These are phyloP conservation scores for Fusarium caatingaense DNA, from an alignment of 2,329 filamentous ascomycete genomes.

Conservation along the genomic window DNA sequence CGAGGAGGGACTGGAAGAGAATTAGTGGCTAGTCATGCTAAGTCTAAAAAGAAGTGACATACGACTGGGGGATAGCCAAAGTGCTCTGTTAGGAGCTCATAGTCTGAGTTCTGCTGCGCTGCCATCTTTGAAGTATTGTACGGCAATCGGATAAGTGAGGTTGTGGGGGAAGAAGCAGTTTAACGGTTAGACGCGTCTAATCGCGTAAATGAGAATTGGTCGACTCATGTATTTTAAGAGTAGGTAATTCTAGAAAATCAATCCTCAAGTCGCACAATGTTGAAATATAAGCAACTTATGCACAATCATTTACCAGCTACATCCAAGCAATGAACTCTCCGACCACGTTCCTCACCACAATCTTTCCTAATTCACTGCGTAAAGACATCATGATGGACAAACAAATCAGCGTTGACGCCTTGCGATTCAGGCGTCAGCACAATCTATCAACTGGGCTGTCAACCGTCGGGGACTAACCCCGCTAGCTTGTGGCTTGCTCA, in stretches of 20 bases:
- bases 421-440: slow-evolving; percentile 15
- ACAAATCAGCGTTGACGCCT: slow-evolving; percentile 8
- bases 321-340: not conserved
- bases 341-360: not conserved
- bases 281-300: not conserved
- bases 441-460: slow-evolving; percentile 7
- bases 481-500: slow-evolving; percentile 31
- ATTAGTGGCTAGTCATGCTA: not conserved
- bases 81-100: slow-evolving; percentile 89
- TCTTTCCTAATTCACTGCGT: not conserved
- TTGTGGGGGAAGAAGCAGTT: slow-evolving; percentile 2
- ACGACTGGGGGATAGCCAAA: slow-evolving; percentile 94
- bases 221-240: slow-evolving; percentile 6
- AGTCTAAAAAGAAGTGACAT: slow-evolving; percentile 51
- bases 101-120: slow-evolving; percentile 59
- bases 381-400: slow-evolving; percentile 1
- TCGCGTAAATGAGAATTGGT: slow-evolving; percentile 21
- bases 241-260: not conserved
- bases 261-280: not conserved
- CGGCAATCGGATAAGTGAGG: not conserved
- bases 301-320: not conserved
- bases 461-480: slow-evolving; percentile 19
- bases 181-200: slow-evolving; percentile 32
- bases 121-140: slow-evolving; percentile 45
- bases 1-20: slow-evolving; percentile 79